Percentiles rank a stretch among this genome's conserved stretches.
Evolutionary conservation across 2,329 filamentous ascomycete species (phyloP).

Genomic region (Dactylellina drechsleri): DNA sequence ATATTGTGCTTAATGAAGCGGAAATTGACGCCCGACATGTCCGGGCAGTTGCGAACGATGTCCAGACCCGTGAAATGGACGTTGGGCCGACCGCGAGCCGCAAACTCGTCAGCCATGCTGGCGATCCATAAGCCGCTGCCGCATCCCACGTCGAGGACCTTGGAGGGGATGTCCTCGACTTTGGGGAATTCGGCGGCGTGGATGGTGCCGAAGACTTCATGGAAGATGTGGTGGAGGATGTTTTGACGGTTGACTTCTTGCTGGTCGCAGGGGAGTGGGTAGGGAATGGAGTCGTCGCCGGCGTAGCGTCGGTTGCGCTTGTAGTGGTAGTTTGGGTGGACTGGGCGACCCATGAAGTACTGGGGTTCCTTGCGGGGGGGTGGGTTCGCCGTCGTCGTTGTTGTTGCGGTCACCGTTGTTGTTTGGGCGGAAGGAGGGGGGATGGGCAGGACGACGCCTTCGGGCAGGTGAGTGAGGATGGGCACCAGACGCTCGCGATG

Average conservation of each 20-base stretch:
- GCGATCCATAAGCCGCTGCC: constrained; percentile 90
- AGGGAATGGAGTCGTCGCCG: constrained; percentile 74
- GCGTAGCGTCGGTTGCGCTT: constrained; percentile 72
- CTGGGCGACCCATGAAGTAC: constrained; percentile 51
- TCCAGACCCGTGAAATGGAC: constrained; percentile 59
- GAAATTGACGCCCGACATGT: constrained; percentile 62
- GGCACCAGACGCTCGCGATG: constrained; percentile 45
- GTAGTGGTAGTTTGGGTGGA: constrained; percentile 53
- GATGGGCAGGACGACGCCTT: constrained; percentile 23
- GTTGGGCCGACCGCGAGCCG: constrained; percentile 54
- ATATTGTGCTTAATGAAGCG: constrained; percentile 88
- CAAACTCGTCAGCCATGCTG: constrained; percentile 60
- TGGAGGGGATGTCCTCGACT: constrained; percentile 70
- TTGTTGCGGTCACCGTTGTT: too few species aligned
- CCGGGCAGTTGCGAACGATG: constrained; percentile 57
- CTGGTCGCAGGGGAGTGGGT: constrained; percentile 89
- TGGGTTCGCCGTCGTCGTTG: background rate
- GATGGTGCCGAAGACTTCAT: constrained; percentile 79
- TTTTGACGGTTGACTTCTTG: constrained; percentile 88
- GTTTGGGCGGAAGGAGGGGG: constrained; percentile 1
- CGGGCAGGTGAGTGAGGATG: constrained; percentile 41
- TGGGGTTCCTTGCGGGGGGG: constrained; percentile 24
- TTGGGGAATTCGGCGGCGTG: constrained; percentile 56
- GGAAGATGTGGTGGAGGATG: constrained; percentile 81
- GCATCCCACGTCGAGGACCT: constrained; percentile 86